Conservation (phyloP, 495 filamentous ascomycete genomes). For the Friedmanniomyces simplex region DNA sequence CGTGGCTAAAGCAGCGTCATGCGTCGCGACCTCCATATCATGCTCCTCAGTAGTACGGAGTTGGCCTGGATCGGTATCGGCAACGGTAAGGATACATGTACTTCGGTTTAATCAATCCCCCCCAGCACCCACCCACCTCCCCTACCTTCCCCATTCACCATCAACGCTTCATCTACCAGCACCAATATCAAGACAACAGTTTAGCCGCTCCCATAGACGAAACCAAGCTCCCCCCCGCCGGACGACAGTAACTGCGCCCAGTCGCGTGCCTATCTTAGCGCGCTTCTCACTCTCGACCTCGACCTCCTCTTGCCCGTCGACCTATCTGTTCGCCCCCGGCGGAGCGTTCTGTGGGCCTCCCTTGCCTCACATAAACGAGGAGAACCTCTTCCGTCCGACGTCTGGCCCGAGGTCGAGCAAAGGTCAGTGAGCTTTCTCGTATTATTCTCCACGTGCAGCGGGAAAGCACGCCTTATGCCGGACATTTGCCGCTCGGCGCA, state of each 20-base stretch:
- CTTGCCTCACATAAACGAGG: constrained; percentile 2
- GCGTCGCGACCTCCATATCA: too few relatives aligned
- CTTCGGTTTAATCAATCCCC: too few relatives aligned
- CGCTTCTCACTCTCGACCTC: background rate
- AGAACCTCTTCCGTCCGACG: constrained; percentile 1
- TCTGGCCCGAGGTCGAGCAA: constrained; percentile 1
- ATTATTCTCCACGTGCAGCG: background rate
- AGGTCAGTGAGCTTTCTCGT: background rate
- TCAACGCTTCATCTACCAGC: background rate
- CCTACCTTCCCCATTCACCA: too few relatives aligned
- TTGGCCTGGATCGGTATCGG: too few relatives aligned
- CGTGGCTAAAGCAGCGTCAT: too few relatives aligned
- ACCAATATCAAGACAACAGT: too few relatives aligned
- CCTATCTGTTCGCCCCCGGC: background rate
- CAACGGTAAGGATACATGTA: too few relatives aligned
- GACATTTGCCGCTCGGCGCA: constrained; percentile 1
- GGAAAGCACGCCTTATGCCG: background rate
- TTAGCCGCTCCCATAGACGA: background rate
- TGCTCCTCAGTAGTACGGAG: too few relatives aligned
- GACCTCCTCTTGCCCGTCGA: constrained; percentile 7
- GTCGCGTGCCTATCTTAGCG: background rate
- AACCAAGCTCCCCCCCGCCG: background rate
- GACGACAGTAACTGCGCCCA: background rate
- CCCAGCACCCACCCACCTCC: too few relatives aligned
- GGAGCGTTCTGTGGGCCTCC: constrained; percentile 7